Base-by-base conservation (phyloP, 352 stramenopile genomes). In the Pythium utonaiense region DNA sequence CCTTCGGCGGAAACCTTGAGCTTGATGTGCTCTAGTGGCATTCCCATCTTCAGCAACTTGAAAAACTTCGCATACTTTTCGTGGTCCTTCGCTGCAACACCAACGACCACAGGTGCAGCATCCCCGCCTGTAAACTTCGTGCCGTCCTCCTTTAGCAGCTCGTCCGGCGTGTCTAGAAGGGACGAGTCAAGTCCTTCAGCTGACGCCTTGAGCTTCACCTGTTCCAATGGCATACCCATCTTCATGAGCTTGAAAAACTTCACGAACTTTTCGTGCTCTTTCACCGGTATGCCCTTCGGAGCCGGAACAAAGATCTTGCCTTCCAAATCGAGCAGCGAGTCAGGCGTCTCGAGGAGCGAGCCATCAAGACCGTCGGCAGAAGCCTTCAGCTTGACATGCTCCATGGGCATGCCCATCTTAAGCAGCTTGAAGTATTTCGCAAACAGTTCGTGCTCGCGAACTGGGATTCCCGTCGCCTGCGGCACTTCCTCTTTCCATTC, bases 381-480 rank as follows among this genome's bases (percentile, higher is more conserved):
- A 12, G 66, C 75, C 60, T 97, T 97, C 69, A 97, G 78, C 70
- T 98, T 83, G 36, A 98, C 79, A 51, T 97, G 91, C 33, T 87
- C 88, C 21, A 89, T 60, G 7, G 82, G 85, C 80, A 96, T 91
- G 6, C 84, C 85, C 80, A 96, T 91, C 44, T 90, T 91, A 24
- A 95, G 36, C 68, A 98, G 87, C 67, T 98, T 98, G 64, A 98
- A 98, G 64, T 97, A 98, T 67, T 98, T 98, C 25, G 61, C 68
- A 42, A 96, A 98, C 56, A 89, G 88, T 17, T 87, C 88, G 54
- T 98, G 90, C 16, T 98, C 91, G 47, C 96, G 83, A 8, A 85
- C 78, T 16, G 69, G 69, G 24, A 83, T 81, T 14, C 81, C 79
- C 9, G 30, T 69, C 9, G 47, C n/a, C 24, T 41, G 60, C 6